Evolutionary conservation across 495 filamentous ascomycete genomes (phyloP).

Genomic region (Penicillium paxilli): DNA sequence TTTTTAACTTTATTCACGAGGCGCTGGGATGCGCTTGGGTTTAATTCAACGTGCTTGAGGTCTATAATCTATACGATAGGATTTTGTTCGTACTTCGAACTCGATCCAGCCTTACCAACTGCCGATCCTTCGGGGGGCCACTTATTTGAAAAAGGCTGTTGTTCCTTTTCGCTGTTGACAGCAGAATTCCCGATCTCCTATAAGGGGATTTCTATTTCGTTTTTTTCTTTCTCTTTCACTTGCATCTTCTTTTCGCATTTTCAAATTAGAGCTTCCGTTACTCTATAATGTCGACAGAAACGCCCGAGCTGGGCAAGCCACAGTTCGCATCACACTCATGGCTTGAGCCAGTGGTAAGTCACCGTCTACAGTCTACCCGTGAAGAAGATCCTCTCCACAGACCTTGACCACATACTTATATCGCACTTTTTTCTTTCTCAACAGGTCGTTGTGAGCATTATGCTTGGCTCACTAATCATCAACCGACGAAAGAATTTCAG

Average conservation of each 20-base stretch:
- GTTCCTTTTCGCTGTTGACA: too few relatives aligned
- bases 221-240: background rate
- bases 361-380: conserved; percentile 15
- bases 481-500: conserved; percentile 52
- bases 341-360: conserved; percentile 62
- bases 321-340: conserved; percentile 44
- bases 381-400: background rate
- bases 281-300: conserved; percentile 1
- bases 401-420: background rate
- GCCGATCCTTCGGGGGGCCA: too few relatives aligned
- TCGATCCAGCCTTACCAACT: background rate
- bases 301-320: conserved; percentile 31
- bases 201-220: too few relatives aligned
- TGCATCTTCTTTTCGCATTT: background rate
- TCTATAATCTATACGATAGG: too few relatives aligned
- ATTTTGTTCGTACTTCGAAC: too few relatives aligned
- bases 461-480: conserved; percentile 55
- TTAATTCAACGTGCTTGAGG: too few relatives aligned
- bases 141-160: too few relatives aligned
- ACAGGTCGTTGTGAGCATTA: conserved; percentile 59
- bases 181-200: too few relatives aligned
- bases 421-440: too few relatives aligned
- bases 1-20: too few relatives aligned
- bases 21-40: background rate
- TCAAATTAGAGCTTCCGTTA: too few relatives aligned